Conservation (phyloP, 129 eudicot species). For the Escallonia rubra region DNA sequence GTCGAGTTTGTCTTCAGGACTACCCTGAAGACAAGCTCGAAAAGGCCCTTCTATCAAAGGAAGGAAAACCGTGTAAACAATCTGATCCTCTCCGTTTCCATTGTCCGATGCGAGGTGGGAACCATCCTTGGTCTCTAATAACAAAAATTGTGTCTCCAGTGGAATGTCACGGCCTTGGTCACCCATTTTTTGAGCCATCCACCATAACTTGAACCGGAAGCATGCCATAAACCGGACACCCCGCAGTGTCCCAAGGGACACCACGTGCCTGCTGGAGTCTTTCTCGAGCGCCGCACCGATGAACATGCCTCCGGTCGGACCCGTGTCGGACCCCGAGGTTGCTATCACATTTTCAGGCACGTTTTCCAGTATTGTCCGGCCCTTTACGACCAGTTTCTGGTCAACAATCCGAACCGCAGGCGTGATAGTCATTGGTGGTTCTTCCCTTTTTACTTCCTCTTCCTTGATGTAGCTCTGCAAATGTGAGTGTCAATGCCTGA, state of each 20-base stretch:
- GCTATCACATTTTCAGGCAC: conserved; percentile 55
- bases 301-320: conserved; percentile 55
- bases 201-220: conserved; percentile 78
- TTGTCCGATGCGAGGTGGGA: conserved; percentile 20
- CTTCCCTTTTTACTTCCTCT: conserved; percentile 13
- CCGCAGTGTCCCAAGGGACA: conserved; percentile 54
- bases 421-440: conserved; percentile 61
- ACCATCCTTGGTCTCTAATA: conserved; percentile 56
- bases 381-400: conserved; percentile 49
- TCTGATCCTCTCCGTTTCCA: conserved; percentile 26
- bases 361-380: conserved; percentile 43
- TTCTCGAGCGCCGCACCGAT: conserved; percentile 56
- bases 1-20: conserved; percentile 50
- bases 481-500: neutral
- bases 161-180: conserved; percentile 67
- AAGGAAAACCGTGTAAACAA: conserved; percentile 57
- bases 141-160: conserved; percentile 83
- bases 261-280: conserved; percentile 52
- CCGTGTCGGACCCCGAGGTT: conserved; percentile 48
- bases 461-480: conserved; percentile 15
- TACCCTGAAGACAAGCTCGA: conserved; percentile 81
- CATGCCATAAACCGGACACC: conserved; percentile 74
- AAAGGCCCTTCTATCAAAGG: conserved; percentile 81
- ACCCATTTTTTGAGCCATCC: conserved; percentile 95
- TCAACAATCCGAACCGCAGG: conserved; percentile 46